Evolutionary conservation across 1,139 yeast genomes (phyloP).

Genomic region (Kurtzmaniella quercitrusa): DNA sequence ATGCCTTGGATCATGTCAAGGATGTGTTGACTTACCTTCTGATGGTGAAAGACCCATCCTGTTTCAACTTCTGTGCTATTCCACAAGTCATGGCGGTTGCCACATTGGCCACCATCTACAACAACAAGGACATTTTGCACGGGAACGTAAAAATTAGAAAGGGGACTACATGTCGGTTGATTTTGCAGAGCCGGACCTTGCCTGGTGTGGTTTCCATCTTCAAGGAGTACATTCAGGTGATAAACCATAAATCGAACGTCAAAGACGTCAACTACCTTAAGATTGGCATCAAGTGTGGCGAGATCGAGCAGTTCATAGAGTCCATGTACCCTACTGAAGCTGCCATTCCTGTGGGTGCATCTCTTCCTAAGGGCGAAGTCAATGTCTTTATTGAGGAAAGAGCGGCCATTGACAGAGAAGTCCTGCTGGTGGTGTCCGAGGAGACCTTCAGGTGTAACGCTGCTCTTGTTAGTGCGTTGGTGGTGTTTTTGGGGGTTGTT

Average conservation of each 20-base stretch:
- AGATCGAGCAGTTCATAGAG: constrained; percentile 82
- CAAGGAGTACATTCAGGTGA: constrained; percentile 64
- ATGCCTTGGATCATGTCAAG: constrained; percentile 73
- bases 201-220: constrained; percentile 75
- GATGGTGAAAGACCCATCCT: constrained; percentile 72
- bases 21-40: constrained; percentile 77
- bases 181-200: constrained; percentile 68
- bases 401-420: constrained; percentile 26
- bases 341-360: constrained; percentile 30
- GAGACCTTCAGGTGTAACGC: constrained; percentile 26
- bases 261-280: constrained; percentile 83
- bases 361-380: constrained; percentile 16
- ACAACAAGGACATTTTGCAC: constrained; percentile 70
- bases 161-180: constrained; percentile 82
- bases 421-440: constrained; percentile 20
- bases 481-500: not conserved
- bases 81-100: constrained; percentile 99
- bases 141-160: constrained; percentile 82
- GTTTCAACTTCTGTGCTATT: constrained; percentile 90
- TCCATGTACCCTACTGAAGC: constrained; percentile 52
- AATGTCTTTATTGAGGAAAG: constrained; percentile 24
- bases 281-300: constrained; percentile 82
- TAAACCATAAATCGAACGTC: constrained; percentile 76
- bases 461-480: constrained; percentile 8
- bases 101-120: constrained; percentile 79